Evolutionary conservation across 192 early-diverging fungal genomes (phyloP).

Genomic region (Thamnidium elegans): DNA sequence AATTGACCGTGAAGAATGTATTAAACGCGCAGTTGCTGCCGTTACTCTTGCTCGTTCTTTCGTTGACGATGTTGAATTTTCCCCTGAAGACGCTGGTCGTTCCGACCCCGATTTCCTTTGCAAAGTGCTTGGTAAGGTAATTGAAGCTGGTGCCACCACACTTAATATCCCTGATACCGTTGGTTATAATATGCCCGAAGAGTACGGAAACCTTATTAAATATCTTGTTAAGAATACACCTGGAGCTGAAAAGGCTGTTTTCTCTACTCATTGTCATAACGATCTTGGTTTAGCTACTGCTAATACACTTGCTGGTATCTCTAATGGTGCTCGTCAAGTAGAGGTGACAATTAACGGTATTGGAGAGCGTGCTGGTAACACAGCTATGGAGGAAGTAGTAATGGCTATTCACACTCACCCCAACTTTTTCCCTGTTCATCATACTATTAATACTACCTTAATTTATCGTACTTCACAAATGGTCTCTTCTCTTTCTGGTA

Average conservation of each 20-base stretch:
- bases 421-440: conserved; percentile 81
- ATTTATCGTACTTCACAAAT: conserved; percentile 88
- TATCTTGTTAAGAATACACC: conserved; percentile 73
- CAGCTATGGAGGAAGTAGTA: conserved; percentile 92
- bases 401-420: conserved; percentile 96
- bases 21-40: conserved; percentile 72
- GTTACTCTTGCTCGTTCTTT: conserved; percentile 78
- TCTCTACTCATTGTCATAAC: conserved; percentile 98
- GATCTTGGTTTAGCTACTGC: conserved; percentile 96
- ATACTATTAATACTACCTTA: conserved; percentile 85
- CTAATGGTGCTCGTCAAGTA: conserved; percentile 91
- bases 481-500: conserved; percentile 85
- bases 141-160: conserved; percentile 89
- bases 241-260: conserved; percentile 69
- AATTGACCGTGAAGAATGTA: conserved; percentile 84
- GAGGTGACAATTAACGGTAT: conserved; percentile 98
- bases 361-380: conserved; percentile 98
- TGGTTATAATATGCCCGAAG: conserved; percentile 88
- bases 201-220: conserved; percentile 86
- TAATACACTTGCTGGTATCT: conserved; percentile 88
- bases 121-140: conserved; percentile 75
- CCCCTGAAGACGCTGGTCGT: conserved; percentile 92
- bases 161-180: conserved; percentile 99
- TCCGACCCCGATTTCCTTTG: conserved; percentile 88
- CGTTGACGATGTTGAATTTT: conserved; percentile 90